Evolutionary conservation across 768 basidiomycete genomes (phyloP).

Genomic region (Ramaria rubella): DNA sequence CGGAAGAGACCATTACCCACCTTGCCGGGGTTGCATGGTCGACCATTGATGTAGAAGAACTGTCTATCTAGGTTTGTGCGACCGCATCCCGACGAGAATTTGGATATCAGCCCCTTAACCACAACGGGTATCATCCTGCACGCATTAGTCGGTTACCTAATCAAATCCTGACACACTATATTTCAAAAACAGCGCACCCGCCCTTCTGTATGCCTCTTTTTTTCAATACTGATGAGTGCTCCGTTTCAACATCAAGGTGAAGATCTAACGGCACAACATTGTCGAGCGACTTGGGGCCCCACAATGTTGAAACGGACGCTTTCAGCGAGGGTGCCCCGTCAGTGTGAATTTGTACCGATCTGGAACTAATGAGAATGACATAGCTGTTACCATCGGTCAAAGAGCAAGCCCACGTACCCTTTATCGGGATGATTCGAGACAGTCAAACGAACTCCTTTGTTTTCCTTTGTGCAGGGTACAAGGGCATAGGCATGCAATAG

Average conservation of each 20-base stretch:
- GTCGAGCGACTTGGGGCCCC: constrained; percentile 78
- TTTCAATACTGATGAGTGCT: constrained; percentile 41
- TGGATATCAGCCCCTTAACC: constrained; percentile 78
- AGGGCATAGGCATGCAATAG: constrained; percentile 86
- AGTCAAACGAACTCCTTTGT: constrained; percentile 60
- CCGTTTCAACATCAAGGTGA: constrained; percentile 59
- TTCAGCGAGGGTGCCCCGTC: constrained; percentile 57
- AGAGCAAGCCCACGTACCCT: constrained; percentile 46
- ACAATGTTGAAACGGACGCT: constrained; percentile 64
- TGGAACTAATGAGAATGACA: constrained; percentile 20
- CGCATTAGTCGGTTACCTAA: constrained; percentile 8
- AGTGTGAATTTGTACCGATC: constrained; percentile 61
- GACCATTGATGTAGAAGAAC: constrained; percentile 87
- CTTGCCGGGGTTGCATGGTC: constrained; percentile 78
- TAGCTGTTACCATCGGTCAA: neutral
- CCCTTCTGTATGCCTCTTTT: constrained; percentile 31
- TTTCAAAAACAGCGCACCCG: too few relatives aligned
- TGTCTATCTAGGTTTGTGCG: constrained; percentile 79
- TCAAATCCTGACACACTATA: too few relatives aligned
- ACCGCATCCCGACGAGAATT: constrained; percentile 69
- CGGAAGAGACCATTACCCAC: constrained; percentile 29
- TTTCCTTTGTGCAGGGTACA: constrained; percentile 58
- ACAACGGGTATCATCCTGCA: constrained; percentile 33
- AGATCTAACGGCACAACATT: constrained; percentile 70
- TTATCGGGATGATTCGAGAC: constrained; percentile 63